Evolutionary conservation across 441 rosid genomes (phyloP).

Genomic region (Erodium texanum): DNA sequence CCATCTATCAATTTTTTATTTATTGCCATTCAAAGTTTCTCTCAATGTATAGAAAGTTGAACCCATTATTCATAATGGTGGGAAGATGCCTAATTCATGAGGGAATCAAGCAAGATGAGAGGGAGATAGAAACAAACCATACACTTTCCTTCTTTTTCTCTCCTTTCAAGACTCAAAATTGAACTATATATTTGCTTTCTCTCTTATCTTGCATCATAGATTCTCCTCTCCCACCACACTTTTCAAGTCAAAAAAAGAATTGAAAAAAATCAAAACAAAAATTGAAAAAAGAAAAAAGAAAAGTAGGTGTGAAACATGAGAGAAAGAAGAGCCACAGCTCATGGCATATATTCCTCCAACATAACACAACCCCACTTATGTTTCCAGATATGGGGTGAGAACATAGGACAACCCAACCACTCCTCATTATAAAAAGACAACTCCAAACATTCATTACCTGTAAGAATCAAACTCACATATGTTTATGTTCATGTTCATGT

Average conservation of each 20-base stretch:
- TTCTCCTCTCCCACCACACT: constrained; percentile 35
- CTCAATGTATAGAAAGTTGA: not conserved
- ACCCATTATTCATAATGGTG: constrained; percentile 27
- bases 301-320: constrained; percentile 31
- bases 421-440: constrained; percentile 35
- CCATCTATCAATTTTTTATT: no score
- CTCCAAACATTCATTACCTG: no score
- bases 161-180: constrained; percentile 32
- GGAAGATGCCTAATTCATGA: constrained; percentile 21
- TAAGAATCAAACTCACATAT: no score
- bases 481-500: no score
- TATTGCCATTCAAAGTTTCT: no score
- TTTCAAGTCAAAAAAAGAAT: constrained; percentile 54
- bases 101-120: constrained; percentile 41
- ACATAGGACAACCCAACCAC: constrained; percentile 46
- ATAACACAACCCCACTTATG: constrained; percentile 65
- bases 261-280: not conserved
- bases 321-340: constrained; percentile 21
- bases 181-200: constrained; percentile 33
- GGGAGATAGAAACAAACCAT: constrained; percentile 48
- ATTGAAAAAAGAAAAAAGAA: constrained; percentile 10
- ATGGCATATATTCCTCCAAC: constrained; percentile 85
- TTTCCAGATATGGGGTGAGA: constrained; percentile 85
- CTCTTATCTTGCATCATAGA: constrained; percentile 47
- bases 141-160: constrained; percentile 48